phyloP scores from a whole-genome alignment of 805 yeast genomes.

The Wickerhamiella azyma region DNA sequence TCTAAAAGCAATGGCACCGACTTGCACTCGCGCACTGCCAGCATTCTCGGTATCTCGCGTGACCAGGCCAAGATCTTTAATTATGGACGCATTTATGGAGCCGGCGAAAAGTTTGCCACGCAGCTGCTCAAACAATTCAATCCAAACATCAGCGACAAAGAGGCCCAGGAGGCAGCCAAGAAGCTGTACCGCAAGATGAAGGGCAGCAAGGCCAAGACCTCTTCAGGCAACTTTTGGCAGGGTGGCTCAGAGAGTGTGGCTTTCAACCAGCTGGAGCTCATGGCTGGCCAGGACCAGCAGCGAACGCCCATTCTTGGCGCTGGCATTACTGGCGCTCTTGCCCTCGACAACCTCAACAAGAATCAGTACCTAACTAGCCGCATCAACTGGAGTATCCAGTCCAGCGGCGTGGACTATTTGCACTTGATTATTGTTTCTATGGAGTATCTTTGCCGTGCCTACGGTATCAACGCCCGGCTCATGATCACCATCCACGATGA shows the following conservation, averaged over 20 bases:
- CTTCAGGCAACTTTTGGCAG: constrained; percentile 24
- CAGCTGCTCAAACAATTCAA: constrained; percentile 74
- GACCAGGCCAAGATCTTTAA: constrained; percentile 91
- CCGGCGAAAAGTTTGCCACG: constrained; percentile 84
- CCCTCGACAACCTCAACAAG: constrained; percentile 48
- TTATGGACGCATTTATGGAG: constrained; percentile 95
- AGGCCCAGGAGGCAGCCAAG: constrained; percentile 53
- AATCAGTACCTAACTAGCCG: constrained; percentile 67
- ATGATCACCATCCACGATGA: constrained; percentile 92
- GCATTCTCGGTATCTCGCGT: constrained; percentile 74
- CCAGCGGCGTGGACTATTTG: constrained; percentile 93
- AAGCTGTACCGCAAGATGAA: constrained; percentile 69
- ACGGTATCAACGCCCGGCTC: constrained; percentile 58
- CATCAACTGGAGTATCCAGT: constrained; percentile 95
- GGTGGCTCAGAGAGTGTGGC: constrained; percentile 93
- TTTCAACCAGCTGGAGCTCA: constrained; percentile 75
- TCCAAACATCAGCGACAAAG: constrained; percentile 47
- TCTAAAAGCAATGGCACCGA: constrained; percentile 85
- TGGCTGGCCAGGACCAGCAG: constrained; percentile 72
- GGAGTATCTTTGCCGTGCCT: constrained; percentile 62
- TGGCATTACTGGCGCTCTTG: constrained; percentile 76
- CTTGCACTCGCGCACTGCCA: constrained; percentile 86
- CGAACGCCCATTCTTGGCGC: constrained; percentile 88
- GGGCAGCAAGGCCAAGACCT: constrained; percentile 35
- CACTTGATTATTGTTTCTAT: constrained; percentile 75